Conservation (phyloP, 2,329 filamentous ascomycete species). For the Pseudovirgaria hyperparasitica region DNA sequence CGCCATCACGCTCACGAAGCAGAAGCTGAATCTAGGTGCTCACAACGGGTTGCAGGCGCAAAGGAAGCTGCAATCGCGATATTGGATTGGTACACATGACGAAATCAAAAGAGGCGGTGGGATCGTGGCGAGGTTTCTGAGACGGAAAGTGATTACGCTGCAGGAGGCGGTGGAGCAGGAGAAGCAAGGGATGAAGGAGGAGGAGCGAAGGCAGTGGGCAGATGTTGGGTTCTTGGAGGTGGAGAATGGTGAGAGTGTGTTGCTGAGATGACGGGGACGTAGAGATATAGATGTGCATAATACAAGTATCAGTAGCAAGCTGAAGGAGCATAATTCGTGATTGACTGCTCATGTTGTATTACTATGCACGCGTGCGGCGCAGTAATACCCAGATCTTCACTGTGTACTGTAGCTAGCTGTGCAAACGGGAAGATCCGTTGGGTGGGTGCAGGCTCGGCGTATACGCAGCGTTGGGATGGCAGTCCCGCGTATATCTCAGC, state of each 20-base stretch:
- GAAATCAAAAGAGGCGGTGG: conserved; percentile 49
- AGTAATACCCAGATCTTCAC: too few relatives aligned
- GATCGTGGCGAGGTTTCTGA: conserved; percentile 39
- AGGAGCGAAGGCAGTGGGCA: conserved; percentile 27
- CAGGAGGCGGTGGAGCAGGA: conserved; percentile 37
- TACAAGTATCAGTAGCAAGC: too few relatives aligned
- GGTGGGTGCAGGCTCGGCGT: too few relatives aligned
- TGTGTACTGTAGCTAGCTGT: too few relatives aligned
- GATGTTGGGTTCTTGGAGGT: conserved; percentile 39
- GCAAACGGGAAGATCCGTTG: too few relatives aligned
- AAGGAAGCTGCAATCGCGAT: conserved; percentile 38
- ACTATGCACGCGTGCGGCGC: too few relatives aligned
- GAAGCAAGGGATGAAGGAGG: conserved; percentile 28
- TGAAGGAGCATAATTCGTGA: too few relatives aligned
- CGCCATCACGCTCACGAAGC: conserved; percentile 38
- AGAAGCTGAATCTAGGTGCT: conserved; percentile 52
- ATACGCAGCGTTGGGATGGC: too few relatives aligned
- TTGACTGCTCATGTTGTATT: too few relatives aligned
- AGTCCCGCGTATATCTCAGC: too few relatives aligned
- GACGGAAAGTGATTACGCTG: conserved; percentile 28
- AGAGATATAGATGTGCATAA: too few relatives aligned
- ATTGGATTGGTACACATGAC: conserved; percentile 56
- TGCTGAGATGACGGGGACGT: conserved; percentile 35
- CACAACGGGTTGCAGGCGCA: conserved; percentile 48
- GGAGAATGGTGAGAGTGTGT: conserved; percentile 42